A percentile compares a stretch with the other conserved stretches of the same genome.
Evolutionary conservation across 257 asterid species (phyloP).

Genomic region (Lycium barbarum): DNA sequence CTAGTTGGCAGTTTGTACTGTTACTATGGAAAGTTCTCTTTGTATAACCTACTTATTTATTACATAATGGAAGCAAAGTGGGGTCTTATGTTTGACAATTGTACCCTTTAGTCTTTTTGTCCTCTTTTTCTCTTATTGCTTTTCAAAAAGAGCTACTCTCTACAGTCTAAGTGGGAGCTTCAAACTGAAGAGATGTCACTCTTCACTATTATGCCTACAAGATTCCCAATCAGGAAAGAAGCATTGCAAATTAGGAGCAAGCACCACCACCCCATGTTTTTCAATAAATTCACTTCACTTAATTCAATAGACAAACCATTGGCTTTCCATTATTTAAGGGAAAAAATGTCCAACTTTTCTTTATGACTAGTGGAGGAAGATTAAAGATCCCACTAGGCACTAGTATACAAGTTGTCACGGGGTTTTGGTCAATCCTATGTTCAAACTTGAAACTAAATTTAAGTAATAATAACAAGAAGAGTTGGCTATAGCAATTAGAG

Average conservation of each 20-base stretch:
- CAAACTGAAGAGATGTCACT: slow-evolving; percentile 44
- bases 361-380: slow-evolving; percentile 52
- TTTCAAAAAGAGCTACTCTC: background rate
- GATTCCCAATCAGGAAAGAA: slow-evolving; percentile 46
- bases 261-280: slow-evolving; percentile 46
- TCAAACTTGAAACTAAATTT: background rate
- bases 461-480: background rate
- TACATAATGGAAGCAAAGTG: slow-evolving; percentile 11
- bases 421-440: slow-evolving; percentile 18
- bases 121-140: background rate
- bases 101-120: background rate
- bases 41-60: background rate
- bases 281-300: slow-evolving; percentile 30
- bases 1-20: slow-evolving; percentile 26
- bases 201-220: slow-evolving; percentile 48
- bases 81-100: slow-evolving; percentile 22
- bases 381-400: slow-evolving; percentile 49
- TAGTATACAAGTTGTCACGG: background rate
- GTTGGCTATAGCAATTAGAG: background rate
- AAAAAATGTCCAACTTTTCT: slow-evolving; percentile 28
- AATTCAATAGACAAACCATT: slow-evolving; percentile 34
- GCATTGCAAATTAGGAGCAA: slow-evolving; percentile 38
- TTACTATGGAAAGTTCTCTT: slow-evolving; percentile 12
- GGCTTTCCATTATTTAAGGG: slow-evolving; percentile 45
- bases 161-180: background rate